A percentile compares a stretch with the other conserved stretches of the same genome.
phyloP scores from a whole-genome alignment of 1,139 yeast genomes.

The Saccharomyces hybrid region DNA sequence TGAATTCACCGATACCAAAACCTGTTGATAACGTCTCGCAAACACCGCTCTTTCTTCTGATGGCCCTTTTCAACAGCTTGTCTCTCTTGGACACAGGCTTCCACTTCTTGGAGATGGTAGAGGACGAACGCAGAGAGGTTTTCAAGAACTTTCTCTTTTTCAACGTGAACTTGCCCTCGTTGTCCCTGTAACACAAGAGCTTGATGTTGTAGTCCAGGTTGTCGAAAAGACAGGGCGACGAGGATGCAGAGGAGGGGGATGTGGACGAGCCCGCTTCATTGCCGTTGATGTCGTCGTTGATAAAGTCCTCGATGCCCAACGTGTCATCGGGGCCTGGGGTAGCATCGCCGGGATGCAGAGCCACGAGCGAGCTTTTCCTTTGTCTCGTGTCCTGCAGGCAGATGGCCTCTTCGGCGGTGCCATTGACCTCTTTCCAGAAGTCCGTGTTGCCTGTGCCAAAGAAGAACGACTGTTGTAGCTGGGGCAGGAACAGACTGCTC shows the following conservation, averaged over 20 bases:
- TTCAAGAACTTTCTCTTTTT: constrained; percentile 8
- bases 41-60: constrained; percentile 29
- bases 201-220: constrained; percentile 1
- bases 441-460: constrained; percentile 14
- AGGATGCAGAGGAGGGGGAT: neutral
- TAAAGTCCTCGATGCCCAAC: constrained; percentile 10
- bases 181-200: constrained; percentile 23
- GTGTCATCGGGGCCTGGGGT: constrained; percentile 4
- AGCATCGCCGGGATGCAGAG: constrained; percentile 2
- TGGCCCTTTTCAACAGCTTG: constrained; percentile 14
- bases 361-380: constrained; percentile 2
- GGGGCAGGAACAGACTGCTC: neutral
- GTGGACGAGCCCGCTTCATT: neutral
- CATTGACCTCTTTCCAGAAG: constrained; percentile 29
- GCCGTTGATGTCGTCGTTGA: constrained; percentile 7
- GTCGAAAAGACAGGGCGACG: neutral
- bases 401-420: constrained; percentile 17
- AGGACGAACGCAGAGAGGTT: neutral
- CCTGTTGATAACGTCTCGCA: constrained; percentile 30
- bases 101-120: constrained; percentile 9
- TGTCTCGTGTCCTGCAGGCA: constrained; percentile 7
- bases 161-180: constrained; percentile 26
- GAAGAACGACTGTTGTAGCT: neutral
- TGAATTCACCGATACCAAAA: constrained; percentile 29
- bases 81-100: constrained; percentile 12